These are phyloP conservation scores for Fusarium armeniacum DNA, from an alignment of 2,329 filamentous ascomycete species.

Conservation along the genomic window DNA sequence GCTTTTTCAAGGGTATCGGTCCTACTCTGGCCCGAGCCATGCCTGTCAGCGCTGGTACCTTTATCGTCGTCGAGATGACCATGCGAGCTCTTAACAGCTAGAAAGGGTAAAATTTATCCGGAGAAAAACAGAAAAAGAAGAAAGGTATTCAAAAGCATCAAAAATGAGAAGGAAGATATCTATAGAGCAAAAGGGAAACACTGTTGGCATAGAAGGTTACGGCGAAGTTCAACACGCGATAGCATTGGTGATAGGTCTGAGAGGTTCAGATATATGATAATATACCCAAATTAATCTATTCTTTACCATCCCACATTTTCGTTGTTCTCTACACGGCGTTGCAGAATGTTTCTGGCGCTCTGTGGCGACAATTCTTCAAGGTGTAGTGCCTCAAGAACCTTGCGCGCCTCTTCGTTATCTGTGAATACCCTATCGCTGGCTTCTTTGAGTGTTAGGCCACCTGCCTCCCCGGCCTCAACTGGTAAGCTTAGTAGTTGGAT, in stretches of 20 bases:
- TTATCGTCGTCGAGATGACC: constrained; percentile 82
- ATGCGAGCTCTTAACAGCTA: constrained; percentile 70
- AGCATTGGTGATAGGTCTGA: constrained; percentile 19
- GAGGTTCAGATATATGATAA: constrained; percentile 23
- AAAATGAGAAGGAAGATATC: constrained; percentile 19
- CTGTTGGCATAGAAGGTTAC: constrained; percentile 35
- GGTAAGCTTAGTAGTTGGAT: constrained; percentile 74
- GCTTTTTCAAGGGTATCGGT: constrained; percentile 95
- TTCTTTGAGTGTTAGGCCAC: constrained; percentile 63
- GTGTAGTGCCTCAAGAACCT: constrained; percentile 72
- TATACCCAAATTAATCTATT: constrained; percentile 43
- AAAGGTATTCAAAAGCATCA: constrained; percentile 14
- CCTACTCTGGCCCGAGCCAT: constrained; percentile 94
- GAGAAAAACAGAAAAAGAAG: neutral
- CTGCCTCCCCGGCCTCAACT: constrained; percentile 49
- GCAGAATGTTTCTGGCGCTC: constrained; percentile 76
- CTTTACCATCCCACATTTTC: constrained; percentile 59
- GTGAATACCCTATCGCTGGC: constrained; percentile 70
- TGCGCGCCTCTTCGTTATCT: constrained; percentile 70
- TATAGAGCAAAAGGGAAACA: constrained; percentile 26
- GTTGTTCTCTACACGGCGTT: constrained; percentile 74
- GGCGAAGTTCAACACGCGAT: constrained; percentile 29
- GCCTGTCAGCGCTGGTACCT: constrained; percentile 98
- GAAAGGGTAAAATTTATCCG: neutral
- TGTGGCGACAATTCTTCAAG: constrained; percentile 72